Evolutionary conservation across 345 rosid genomes (phyloP).

Genomic region (Hypericum androsaemum): DNA sequence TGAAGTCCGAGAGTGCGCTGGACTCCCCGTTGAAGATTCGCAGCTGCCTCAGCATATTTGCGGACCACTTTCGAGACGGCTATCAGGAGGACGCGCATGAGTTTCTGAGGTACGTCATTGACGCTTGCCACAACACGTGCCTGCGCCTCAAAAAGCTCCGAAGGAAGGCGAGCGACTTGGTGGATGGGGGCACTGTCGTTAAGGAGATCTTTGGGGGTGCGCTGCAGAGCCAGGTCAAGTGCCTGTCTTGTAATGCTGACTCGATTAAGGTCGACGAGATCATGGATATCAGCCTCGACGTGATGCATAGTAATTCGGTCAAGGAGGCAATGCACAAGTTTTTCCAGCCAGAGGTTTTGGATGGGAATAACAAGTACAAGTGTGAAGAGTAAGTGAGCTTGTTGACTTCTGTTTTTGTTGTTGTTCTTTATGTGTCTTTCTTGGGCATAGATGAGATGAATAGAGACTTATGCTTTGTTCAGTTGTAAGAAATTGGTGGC

Average conservation of each 20-base stretch:
- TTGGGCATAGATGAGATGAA: not conserved
- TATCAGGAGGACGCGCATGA: slow-evolving; percentile 98
- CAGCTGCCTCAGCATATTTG: slow-evolving; percentile 52
- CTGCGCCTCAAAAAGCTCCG: slow-evolving; percentile 74
- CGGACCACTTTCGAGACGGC: slow-evolving; percentile 65
- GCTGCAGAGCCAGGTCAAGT: slow-evolving; percentile 93
- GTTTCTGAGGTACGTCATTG: slow-evolving; percentile 81
- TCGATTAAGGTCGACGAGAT: slow-evolving; percentile 93
- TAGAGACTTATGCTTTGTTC: slow-evolving; percentile 26
- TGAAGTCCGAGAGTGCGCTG: slow-evolving; percentile 41
- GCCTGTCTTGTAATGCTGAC: slow-evolving; percentile 72
- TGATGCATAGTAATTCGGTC: slow-evolving; percentile 54
- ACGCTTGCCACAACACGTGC: slow-evolving; percentile 88
- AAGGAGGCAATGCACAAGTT: slow-evolving; percentile 80
- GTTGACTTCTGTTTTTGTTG: not conserved
- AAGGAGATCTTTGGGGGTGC: slow-evolving; percentile 94
- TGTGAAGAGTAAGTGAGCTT: slow-evolving; percentile 58
- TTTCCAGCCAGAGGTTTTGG: slow-evolving; percentile 83
- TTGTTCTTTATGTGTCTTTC: not conserved
- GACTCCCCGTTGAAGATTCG: slow-evolving; percentile 69
- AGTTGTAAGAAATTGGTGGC: slow-evolving; percentile 93
- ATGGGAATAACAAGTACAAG: slow-evolving; percentile 85
- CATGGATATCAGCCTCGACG: slow-evolving; percentile 92
- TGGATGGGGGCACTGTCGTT: slow-evolving; percentile 34
- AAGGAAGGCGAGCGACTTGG: slow-evolving; percentile 26